phyloP scores from a whole-genome alignment of 805 yeast genomes.

The Candida vaughaniae region DNA sequence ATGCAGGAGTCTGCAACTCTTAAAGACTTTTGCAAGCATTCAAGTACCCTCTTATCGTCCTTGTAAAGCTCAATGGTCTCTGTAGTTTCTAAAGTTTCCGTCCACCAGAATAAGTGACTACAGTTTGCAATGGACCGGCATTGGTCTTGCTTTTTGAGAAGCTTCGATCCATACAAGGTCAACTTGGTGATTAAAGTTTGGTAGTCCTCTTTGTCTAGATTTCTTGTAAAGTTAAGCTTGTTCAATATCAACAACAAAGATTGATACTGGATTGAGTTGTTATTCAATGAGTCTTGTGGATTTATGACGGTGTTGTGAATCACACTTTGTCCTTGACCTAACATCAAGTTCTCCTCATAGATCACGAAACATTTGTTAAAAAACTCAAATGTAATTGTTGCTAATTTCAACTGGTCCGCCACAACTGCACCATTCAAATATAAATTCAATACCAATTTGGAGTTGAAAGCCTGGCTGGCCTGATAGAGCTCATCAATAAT shows the following conservation, averaged over 20 bases:
- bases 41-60: constrained; percentile 74
- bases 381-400: constrained; percentile 80
- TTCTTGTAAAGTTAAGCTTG: constrained; percentile 42
- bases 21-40: constrained; percentile 83
- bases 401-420: constrained; percentile 74
- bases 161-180: constrained; percentile 83
- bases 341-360: constrained; percentile 61
- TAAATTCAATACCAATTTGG: constrained; percentile 44
- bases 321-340: constrained; percentile 13
- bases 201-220: constrained; percentile 63
- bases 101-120: constrained; percentile 93
- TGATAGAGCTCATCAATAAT: constrained; percentile 65
- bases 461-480: constrained; percentile 28
- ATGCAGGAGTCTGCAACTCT: constrained; percentile 93
- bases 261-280: constrained; percentile 52
- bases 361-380: constrained; percentile 84
- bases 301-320: constrained; percentile 12
- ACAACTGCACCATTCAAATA: constrained; percentile 67
- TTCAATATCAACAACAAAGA: constrained; percentile 47
- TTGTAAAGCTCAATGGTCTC: constrained; percentile 22
- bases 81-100: constrained; percentile 47
- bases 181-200: constrained; percentile 81
- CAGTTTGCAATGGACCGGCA: constrained; percentile 87
- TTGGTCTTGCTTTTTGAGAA: constrained; percentile 90
- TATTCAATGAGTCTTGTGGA: constrained; percentile 40